Base-by-base conservation (phyloP, 2,329 filamentous ascomycete genomes). In the Phialophora chinensis region DNA sequence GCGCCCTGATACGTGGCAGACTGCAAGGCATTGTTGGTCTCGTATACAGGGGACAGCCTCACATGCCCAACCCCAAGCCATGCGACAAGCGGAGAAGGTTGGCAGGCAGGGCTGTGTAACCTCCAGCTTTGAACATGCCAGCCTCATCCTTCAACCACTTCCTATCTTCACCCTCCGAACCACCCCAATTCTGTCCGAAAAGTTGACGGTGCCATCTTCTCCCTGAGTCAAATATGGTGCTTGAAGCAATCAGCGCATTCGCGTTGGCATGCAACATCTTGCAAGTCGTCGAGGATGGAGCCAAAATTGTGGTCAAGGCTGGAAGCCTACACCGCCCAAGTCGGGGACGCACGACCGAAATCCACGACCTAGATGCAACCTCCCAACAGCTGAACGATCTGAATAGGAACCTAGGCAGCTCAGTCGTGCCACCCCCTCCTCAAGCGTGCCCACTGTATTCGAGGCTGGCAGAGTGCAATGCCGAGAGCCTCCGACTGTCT, bases 251-350 rank as follows among this genome's bases (percentile, higher is more conserved):
- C 6, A 17, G 38, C 6, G 38, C 38, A n/a, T 44, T 44, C 17
- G 38, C 50, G 11, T 53, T 53, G 23, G 50, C 50, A 20, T 53
- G 50, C 50, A 53, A 53, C 23, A 53, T 53, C 20, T 27, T 53
- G n/a, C 50, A 53, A 53, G 50, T 27, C 29, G 50, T 53, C 14
- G 50, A 53, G 50, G 27, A 27, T 53, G 50, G 50, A 27, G 50
- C 50, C 23, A 53, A 53, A 53, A 25, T 27, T 53, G 50, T 53
- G 50, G 23, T 12, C 29, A 53, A 53, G 50, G 50, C 50, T 53
- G 50, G 50, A 31, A 53, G 50, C 20, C 50, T 53, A 20, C 50
- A 53, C 29, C 50, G 50, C 50, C 29, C 50, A 53, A n/a, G 50
- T 31, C 50, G 50, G 50, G 50, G 20, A 23, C 27, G 29, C 50